phyloP scores from a whole-genome alignment of 2,329 filamentous ascomycete genomes.

The Penicillium oxalicum region DNA sequence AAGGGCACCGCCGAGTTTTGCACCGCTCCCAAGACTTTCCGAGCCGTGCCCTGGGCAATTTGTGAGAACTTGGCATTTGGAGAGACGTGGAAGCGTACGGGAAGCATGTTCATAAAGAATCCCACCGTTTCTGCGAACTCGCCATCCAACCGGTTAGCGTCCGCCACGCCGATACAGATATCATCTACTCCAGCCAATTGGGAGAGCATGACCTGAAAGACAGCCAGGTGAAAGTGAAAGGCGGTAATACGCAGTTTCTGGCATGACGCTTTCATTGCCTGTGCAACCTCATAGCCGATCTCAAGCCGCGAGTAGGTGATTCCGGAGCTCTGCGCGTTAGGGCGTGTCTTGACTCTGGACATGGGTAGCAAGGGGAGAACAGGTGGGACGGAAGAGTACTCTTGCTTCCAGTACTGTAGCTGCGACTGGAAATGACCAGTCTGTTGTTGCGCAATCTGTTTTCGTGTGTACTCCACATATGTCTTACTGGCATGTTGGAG shows the following conservation, averaged over 20 bases:
- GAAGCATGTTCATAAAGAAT: constrained; percentile 37
- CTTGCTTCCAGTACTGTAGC: constrained; percentile 2
- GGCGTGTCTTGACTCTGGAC: not conserved
- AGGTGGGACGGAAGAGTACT: not conserved
- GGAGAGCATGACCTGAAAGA: constrained; percentile 27
- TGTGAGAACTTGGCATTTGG: constrained; percentile 13
- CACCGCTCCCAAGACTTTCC: constrained; percentile 18
- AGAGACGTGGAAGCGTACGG: constrained; percentile 26
- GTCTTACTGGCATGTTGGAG: too few species aligned
- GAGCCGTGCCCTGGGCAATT: constrained; percentile 11
- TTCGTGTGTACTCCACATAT: too few species aligned
- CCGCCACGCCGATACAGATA: constrained; percentile 39
- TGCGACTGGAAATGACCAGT: not conserved
- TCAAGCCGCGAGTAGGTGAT: constrained; percentile 7
- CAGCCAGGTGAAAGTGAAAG: constrained; percentile 35
- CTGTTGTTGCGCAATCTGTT: not conserved
- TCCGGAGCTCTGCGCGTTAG: not conserved
- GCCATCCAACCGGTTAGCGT: constrained; percentile 31
- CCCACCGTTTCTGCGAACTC: constrained; percentile 28
- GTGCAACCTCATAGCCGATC: not conserved
- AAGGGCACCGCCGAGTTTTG: constrained; percentile 28
- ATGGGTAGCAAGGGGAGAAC: constrained; percentile 1
- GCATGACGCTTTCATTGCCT: constrained; percentile 12
- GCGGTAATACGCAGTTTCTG: constrained; percentile 12
- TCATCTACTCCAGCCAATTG: constrained; percentile 24